Conservation (phyloP, 2,329 filamentous ascomycete genomes). For the Botrytis medusae region DNA sequence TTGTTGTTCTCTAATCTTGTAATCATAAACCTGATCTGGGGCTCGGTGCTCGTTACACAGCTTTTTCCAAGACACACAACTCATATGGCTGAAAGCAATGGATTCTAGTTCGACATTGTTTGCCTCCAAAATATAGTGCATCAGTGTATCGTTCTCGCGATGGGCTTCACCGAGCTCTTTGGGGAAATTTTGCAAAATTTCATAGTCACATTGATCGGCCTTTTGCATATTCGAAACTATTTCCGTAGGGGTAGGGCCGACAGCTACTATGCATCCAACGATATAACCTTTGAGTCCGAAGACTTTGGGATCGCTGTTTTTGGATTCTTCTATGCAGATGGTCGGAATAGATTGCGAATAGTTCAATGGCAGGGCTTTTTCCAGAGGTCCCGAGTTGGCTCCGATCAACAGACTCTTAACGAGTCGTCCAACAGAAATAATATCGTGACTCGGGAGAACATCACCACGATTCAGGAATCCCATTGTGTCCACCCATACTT, state of each 20-base stretch:
- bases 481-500: constrained; percentile 38
- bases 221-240: not conserved
- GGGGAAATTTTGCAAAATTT: not conserved
- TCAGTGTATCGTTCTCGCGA: constrained; percentile 6
- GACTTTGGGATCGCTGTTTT: not conserved
- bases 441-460: not conserved
- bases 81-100: not conserved
- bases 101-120: not conserved
- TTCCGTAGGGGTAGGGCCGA: not conserved
- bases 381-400: not conserved
- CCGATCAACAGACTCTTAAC: constrained; percentile 7
- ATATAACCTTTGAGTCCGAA: not conserved
- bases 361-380: not conserved
- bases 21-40: not conserved
- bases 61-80: not conserved
- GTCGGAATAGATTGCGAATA: not conserved
- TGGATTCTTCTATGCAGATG: not conserved
- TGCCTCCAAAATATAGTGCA: not conserved
- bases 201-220: not conserved
- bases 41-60: not conserved
- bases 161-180: not conserved
- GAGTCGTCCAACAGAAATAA: constrained; percentile 2
- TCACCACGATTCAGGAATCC: constrained; percentile 28
- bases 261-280: constrained; percentile 6
- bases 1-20: not conserved